Conservation (phyloP, 2,329 filamentous ascomycete species). For the Aschersonia sp. region DNA sequence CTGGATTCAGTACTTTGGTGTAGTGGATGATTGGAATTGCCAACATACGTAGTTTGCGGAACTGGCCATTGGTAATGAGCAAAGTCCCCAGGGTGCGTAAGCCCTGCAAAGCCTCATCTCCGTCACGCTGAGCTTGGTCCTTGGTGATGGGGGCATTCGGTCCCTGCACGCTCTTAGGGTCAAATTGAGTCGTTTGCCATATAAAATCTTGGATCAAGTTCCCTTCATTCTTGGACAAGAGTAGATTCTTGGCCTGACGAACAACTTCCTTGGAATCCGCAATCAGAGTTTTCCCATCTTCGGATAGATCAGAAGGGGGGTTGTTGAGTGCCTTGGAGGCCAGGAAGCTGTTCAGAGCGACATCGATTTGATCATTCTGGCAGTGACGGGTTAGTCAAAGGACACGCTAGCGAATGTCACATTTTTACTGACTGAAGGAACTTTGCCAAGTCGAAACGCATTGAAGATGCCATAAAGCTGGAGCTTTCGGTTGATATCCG, state of each 20-base stretch:
- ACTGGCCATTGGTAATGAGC: conserved; percentile 90
- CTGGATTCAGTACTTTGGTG: neutral
- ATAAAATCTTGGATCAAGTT: conserved; percentile 94
- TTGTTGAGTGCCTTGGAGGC: conserved; percentile 52
- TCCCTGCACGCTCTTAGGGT: conserved; percentile 41
- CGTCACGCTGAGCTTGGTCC: conserved; percentile 67
- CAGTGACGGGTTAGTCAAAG: neutral
- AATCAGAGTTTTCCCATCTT: conserved; percentile 68
- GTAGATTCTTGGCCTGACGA: conserved; percentile 66
- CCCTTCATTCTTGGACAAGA: conserved; percentile 89
- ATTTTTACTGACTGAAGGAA: conserved; percentile 55
- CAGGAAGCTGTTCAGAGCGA: conserved; percentile 81
- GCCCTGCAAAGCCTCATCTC: conserved; percentile 68
- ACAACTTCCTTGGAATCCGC: conserved; percentile 67
- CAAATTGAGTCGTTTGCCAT: conserved; percentile 75
- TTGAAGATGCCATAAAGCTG: conserved; percentile 82
- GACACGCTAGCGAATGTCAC: neutral
- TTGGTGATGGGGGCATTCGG: conserved; percentile 60
- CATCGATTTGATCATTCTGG: conserved; percentile 88
- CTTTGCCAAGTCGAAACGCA: conserved; percentile 80
- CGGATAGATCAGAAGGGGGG: conserved; percentile 64
- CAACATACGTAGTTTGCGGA: conserved; percentile 69
- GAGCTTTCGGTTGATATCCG: conserved; percentile 82
- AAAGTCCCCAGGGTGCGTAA: conserved; percentile 78
- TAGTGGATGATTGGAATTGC: neutral